Evolutionary conservation across 495 filamentous ascomycete species (phyloP).

Genomic region (Penicillium bialowiezense): DNA sequence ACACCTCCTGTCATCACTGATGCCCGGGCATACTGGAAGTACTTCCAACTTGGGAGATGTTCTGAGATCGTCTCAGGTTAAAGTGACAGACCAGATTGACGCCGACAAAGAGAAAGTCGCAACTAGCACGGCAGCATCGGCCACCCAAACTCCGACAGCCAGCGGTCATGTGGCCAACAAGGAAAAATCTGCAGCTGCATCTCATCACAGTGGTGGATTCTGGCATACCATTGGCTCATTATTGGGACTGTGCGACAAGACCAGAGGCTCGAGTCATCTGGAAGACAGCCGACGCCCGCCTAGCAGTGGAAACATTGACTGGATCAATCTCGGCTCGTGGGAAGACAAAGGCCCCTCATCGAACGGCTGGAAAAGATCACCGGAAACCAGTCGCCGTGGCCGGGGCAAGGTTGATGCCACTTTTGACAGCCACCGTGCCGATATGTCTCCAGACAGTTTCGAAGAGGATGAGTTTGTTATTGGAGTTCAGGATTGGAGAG

Average conservation of each 20-base stretch:
- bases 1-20: slow-evolving; percentile 85
- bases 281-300: slow-evolving; percentile 67
- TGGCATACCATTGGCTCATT: slow-evolving; percentile 53
- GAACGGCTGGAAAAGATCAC: slow-evolving; percentile 11
- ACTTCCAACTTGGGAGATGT: slow-evolving; percentile 53
- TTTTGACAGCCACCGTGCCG: slow-evolving; percentile 18
- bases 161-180: slow-evolving; percentile 21
- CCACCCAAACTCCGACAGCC: slow-evolving; percentile 24
- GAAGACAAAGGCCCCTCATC: slow-evolving; percentile 50
- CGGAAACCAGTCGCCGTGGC: slow-evolving; percentile 6
- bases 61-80: slow-evolving; percentile 19
- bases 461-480: slow-evolving; percentile 78
- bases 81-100: slow-evolving; percentile 18
- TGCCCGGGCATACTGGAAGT: slow-evolving; percentile 65
- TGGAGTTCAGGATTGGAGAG: slow-evolving; percentile 89
- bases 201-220: slow-evolving; percentile 45
- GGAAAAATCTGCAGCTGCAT: slow-evolving; percentile 11
- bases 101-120: slow-evolving; percentile 18
- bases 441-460: slow-evolving; percentile 17
- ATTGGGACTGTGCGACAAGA: slow-evolving; percentile 48
- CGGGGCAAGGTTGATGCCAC: slow-evolving; percentile 11
- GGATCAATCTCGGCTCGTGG: slow-evolving; percentile 69
- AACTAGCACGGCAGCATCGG: slow-evolving; percentile 22
- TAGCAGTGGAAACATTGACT: slow-evolving; percentile 80
- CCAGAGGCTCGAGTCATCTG: slow-evolving; percentile 17